phyloP scores from a whole-genome alignment of 2,329 filamentous ascomycete species.

The Penicillium sp. region DNA sequence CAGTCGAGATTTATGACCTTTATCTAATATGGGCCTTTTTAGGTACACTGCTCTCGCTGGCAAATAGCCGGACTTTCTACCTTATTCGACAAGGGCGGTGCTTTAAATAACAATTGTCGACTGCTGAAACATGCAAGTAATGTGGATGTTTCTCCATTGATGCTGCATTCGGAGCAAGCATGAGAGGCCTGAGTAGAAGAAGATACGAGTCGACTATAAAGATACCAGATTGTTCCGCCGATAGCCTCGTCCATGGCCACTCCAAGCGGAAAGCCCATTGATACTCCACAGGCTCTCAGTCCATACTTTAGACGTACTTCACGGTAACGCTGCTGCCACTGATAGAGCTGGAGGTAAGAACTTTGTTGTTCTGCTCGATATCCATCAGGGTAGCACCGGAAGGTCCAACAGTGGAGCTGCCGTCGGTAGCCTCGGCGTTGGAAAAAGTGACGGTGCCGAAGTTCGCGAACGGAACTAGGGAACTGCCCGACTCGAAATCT shows the following conservation, averaged over 20 bases:
- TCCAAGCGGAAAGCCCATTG: not conserved
- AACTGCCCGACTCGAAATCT: slow-evolving; percentile 43
- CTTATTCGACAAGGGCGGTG: no score
- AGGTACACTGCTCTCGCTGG: no score
- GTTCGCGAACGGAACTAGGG: slow-evolving; percentile 47
- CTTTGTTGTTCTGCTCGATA: slow-evolving; percentile 41
- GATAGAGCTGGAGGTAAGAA: slow-evolving; percentile 35
- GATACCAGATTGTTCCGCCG: not conserved
- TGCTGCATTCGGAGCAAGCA: not conserved
- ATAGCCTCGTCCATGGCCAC: not conserved
- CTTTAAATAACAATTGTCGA: no score
- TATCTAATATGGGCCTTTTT: no score
- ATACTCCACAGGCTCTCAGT: not conserved
- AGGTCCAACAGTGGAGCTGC: slow-evolving; percentile 31
- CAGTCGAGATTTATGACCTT: no score
- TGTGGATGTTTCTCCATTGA: not conserved
- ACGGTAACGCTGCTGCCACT: slow-evolving; percentile 22
- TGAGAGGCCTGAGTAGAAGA: not conserved
- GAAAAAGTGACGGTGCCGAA: slow-evolving; percentile 52
- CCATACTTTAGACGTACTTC: slow-evolving; percentile 19
- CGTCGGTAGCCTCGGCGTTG: slow-evolving; percentile 35
- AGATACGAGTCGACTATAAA: not conserved
- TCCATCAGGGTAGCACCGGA: slow-evolving; percentile 45
- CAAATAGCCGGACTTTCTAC: no score
- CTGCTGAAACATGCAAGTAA: not conserved